A percentile compares a stretch with the other conserved stretches of the same genome.
These are phyloP conservation scores for Ganoderma multipileum DNA, from an alignment of 1,284 basidiomycete genomes.

Conservation along the genomic window DNA sequence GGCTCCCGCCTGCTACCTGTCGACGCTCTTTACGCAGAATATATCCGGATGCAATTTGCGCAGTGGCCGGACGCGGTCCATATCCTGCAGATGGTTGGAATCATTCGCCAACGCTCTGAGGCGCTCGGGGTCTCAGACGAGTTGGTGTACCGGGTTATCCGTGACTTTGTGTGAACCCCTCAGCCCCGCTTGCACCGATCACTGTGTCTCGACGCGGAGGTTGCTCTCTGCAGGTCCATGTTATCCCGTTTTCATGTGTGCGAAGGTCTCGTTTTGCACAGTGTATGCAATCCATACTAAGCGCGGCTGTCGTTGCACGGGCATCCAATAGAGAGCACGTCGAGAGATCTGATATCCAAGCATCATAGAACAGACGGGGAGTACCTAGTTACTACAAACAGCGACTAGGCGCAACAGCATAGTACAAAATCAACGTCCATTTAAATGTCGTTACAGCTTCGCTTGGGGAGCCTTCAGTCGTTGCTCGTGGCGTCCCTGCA, in stretches of 20 bases:
- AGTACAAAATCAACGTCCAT: background rate
- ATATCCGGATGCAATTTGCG: background rate
- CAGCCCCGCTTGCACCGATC: no score
- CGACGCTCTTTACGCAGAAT: background rate
- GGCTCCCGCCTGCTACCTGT: no score
- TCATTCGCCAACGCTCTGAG: background rate
- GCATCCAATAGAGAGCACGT: background rate
- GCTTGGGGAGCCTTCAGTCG: slow-evolving; percentile 20
- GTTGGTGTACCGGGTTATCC: background rate
- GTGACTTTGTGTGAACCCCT: background rate
- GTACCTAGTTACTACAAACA: background rate
- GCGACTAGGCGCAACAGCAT: background rate
- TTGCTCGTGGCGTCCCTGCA: slow-evolving; percentile 63
- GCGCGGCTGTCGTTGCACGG: background rate
- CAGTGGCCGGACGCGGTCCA: background rate
- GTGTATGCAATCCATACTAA: background rate
- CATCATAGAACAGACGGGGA: background rate
- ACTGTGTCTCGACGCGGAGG: no score
- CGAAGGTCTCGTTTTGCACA: no score
- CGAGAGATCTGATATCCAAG: background rate
- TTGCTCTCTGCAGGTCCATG: no score
- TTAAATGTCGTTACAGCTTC: slow-evolving; percentile 20
- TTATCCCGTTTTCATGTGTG: no score
- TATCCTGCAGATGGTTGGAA: background rate
- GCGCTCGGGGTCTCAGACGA: background rate